A percentile compares a stretch with the other conserved stretches of the same genome.
Evolutionary conservation across 805 yeast species (phyloP).

Genomic region (Metschnikowia cerradonensis): DNA sequence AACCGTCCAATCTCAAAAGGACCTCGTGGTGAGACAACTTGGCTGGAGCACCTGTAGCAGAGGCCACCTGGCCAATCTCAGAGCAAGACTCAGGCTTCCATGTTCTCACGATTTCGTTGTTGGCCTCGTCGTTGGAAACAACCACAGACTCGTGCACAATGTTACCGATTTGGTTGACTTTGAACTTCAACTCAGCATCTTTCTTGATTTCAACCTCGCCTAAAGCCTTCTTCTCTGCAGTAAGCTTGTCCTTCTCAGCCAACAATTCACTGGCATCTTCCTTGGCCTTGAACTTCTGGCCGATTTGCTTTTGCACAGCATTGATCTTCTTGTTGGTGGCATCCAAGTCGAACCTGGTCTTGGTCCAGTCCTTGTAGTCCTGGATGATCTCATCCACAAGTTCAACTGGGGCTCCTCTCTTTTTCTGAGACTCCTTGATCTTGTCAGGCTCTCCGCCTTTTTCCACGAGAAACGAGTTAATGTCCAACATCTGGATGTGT

Average conservation of each 20-base stretch:
- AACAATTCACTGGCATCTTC: conserved; percentile 88
- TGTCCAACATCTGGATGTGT: conserved; percentile 72
- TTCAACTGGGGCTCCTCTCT: conserved; percentile 93
- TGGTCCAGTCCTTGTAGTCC: conserved; percentile 91
- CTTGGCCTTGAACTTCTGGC: conserved; percentile 86
- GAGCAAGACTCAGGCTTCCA: conserved; percentile 79
- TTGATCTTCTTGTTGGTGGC: conserved; percentile 84
- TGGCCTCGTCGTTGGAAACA: conserved; percentile 80
- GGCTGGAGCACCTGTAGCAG: conserved; percentile 75
- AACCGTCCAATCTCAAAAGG: conserved; percentile 89
- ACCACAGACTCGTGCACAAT: conserved; percentile 90
- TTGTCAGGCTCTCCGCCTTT: conserved; percentile 95
- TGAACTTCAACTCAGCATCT: conserved; percentile 66
- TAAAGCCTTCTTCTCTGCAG: conserved; percentile 63
- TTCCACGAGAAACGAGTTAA: conserved; percentile 86
- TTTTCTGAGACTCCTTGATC: conserved; percentile 83
- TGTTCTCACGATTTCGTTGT: conserved; percentile 80
- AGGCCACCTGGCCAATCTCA: conserved; percentile 59
- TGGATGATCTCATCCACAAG: conserved; percentile 90
- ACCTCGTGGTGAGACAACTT: conserved; percentile 92
- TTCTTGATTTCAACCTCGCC: conserved; percentile 71
- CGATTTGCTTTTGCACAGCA: conserved; percentile 89
- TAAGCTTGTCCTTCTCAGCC: conserved; percentile 73
- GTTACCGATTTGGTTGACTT: conserved; percentile 91
- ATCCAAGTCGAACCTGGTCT: conserved; percentile 76